Base-by-base conservation (phyloP, 148 eudicot species). In the Vaccinium darrowii region DNA sequence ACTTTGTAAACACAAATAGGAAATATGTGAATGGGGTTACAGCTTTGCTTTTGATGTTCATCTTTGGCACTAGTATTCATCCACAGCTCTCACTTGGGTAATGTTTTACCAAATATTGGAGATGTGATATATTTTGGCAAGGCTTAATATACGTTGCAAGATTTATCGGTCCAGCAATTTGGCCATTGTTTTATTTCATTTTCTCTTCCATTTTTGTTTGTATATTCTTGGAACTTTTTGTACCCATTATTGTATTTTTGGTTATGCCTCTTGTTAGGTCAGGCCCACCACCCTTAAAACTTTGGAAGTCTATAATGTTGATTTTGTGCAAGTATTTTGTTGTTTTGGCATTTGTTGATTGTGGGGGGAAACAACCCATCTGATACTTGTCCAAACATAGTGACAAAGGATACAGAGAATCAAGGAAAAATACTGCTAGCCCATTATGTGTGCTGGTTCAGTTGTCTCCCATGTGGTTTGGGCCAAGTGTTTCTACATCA, bases 1-100 rank as follows among this genome's bases (percentile, higher is more conserved):
- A 85, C 52, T 83, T 71, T 89, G 91, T 88, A 86, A 72, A 83
- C 80, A 67, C 71, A 23, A 65, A 23, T 65, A 23, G 72, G 39
- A 36, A 36, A 36, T 36, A 36, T 36, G 39, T 36, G 2, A 36
- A 65, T 65, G 65, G 81, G 15, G 14, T 65, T 63, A 8, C 23
- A n/a, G 1, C 69, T 63, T 21, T 63, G 12, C 12, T 63, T 63
- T 63, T 8, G 12, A 21, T 63, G 13, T 63, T 63, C 10, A 8
- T 63, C n/a, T 63, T 23, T 65, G 33, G 14, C 11, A 65, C 10
- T 65, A 65, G 33, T 23, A 65, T 11, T 9, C 72, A 23, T 23
- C 72, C 9, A 65, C 72, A 62, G 1, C 12, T 65, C 30, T 65
- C 33, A 65, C 15, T 65, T 65, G 72, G 71, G 72, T 23, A 65